Evolutionary conservation across 179 eudicot species (phyloP).

Genomic region (Camellia oleifera): DNA sequence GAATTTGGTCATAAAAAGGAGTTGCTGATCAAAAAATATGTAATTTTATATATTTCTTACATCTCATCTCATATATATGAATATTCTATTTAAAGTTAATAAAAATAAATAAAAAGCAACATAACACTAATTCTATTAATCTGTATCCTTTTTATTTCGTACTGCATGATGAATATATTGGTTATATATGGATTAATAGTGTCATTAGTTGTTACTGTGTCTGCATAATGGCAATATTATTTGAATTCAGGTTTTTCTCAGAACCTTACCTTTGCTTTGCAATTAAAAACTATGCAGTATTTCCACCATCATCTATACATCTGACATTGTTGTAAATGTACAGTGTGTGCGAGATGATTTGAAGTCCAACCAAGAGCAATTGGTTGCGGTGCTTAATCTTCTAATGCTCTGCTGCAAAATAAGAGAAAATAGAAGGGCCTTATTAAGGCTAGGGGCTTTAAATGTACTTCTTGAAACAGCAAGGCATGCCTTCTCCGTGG

Average conservation of each 20-base stretch:
- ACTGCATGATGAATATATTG: not conserved
- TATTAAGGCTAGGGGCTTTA: constrained; percentile 78
- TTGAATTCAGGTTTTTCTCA: constrained; percentile 8
- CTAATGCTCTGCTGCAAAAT: constrained; percentile 96
- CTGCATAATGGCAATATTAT: not conserved
- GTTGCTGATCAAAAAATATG: no score
- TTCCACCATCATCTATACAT: not conserved
- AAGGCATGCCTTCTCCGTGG: constrained; percentile 93
- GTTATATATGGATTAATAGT: not conserved
- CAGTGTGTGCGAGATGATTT: constrained; percentile 87
- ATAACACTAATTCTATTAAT: no score
- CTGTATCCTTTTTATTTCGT: not conserved
- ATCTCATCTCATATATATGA: no score
- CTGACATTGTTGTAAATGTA: constrained; percentile 17
- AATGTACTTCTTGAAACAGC: constrained; percentile 93
- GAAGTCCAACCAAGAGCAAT: constrained; percentile 94
- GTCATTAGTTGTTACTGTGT: not conserved
- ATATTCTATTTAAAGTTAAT: no score
- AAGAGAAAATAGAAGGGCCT: constrained; percentile 86
- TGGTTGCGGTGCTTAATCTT: constrained; percentile 86
- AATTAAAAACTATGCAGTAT: not conserved
- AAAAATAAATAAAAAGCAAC: no score
- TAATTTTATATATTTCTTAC: no score
- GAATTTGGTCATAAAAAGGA: no score
- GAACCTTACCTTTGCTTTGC: not conserved